A percentile compares a stretch with the other conserved stretches of the same genome.
Evolutionary conservation across 2,329 filamentous ascomycete species (phyloP).

Genomic region (Cadophora sp.): DNA sequence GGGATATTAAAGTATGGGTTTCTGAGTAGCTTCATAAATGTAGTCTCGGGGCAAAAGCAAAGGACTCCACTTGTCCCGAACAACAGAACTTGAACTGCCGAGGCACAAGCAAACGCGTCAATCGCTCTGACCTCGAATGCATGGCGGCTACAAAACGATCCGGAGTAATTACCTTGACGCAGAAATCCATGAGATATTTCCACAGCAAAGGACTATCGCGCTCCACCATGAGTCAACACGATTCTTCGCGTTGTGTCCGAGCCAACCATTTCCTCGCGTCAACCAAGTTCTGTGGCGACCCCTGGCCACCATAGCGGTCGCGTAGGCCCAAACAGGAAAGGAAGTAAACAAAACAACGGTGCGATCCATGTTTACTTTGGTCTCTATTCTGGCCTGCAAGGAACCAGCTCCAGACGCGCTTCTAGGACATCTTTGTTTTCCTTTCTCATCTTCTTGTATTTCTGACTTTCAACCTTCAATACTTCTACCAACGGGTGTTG

Average conservation of each 20-base stretch:
- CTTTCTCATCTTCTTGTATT: slow-evolving; percentile 10
- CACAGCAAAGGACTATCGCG: not conserved
- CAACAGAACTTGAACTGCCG: not conserved
- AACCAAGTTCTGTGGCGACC: not conserved
- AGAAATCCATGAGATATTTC: not conserved
- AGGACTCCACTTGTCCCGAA: not conserved
- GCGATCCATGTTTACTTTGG: slow-evolving; percentile 30
- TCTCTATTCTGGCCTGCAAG: slow-evolving; percentile 17
- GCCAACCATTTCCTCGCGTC: slow-evolving; percentile 14
- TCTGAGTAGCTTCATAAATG: not conserved
- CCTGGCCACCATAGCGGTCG: slow-evolving; percentile 26
- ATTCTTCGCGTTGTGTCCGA: slow-evolving; percentile 11
- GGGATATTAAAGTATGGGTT: not conserved
- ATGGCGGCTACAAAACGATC: not conserved
- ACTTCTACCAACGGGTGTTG: slow-evolving; percentile 25
- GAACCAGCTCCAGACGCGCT: not conserved
- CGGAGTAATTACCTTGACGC: not conserved
- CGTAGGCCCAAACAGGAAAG: slow-evolving; percentile 51
- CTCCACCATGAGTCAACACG: slow-evolving; percentile 23
- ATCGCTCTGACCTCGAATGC: not conserved
- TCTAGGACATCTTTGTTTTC: not conserved
- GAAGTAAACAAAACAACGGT: slow-evolving; percentile 52
- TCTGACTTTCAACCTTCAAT: slow-evolving; percentile 12
- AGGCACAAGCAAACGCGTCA: not conserved
- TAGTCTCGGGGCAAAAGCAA: not conserved